A percentile compares a stretch with the other conserved stretches of the same genome.
Conservation (phyloP, 2,329 filamentous ascomycete genomes). For the Trichoderma sp. region DNA sequence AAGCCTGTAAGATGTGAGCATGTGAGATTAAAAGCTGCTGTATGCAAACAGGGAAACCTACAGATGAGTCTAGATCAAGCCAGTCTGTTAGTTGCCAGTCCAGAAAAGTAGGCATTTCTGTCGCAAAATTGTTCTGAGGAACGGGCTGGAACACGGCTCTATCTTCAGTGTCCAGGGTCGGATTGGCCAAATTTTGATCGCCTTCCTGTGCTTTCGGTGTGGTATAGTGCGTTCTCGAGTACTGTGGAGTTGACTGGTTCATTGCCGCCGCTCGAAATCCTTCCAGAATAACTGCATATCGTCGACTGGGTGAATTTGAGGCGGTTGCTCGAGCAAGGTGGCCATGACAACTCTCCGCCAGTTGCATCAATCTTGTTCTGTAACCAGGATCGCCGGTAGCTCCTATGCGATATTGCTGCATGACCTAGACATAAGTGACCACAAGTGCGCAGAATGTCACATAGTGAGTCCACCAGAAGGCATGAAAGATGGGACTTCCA, state of each 20-base stretch:
- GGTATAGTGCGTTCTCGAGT: not conserved
- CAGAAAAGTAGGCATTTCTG: slow-evolving; percentile 1
- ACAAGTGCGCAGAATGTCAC: slow-evolving; percentile 52
- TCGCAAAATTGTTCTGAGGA: not conserved
- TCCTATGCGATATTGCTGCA: slow-evolving; percentile 37
- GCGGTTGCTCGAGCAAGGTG: slow-evolving; percentile 40
- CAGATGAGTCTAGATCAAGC: slow-evolving; percentile 31
- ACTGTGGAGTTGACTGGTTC: not conserved
- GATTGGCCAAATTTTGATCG: not conserved
- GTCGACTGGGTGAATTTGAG: slow-evolving; percentile 42
- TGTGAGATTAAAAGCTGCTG: not conserved
- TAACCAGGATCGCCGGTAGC: slow-evolving; percentile 8
- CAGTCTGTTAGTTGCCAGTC: slow-evolving; percentile 32
- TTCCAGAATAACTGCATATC: slow-evolving; percentile 52
- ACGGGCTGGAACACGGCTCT: not conserved
- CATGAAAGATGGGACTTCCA: slow-evolving; percentile 42
- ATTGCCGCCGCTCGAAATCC: slow-evolving; percentile 38
- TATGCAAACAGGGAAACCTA: not conserved
- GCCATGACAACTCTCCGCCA: slow-evolving; percentile 46
- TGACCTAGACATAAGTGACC: slow-evolving; percentile 53
- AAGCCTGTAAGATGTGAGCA: not conserved
- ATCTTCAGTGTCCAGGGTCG: not conserved
- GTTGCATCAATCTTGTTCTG: slow-evolving; percentile 31
- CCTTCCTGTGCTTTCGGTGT: not conserved
- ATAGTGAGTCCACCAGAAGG: slow-evolving; percentile 54